Conservation (phyloP, 768 basidiomycete genomes). For the Tricholoma saponaceum region DNA sequence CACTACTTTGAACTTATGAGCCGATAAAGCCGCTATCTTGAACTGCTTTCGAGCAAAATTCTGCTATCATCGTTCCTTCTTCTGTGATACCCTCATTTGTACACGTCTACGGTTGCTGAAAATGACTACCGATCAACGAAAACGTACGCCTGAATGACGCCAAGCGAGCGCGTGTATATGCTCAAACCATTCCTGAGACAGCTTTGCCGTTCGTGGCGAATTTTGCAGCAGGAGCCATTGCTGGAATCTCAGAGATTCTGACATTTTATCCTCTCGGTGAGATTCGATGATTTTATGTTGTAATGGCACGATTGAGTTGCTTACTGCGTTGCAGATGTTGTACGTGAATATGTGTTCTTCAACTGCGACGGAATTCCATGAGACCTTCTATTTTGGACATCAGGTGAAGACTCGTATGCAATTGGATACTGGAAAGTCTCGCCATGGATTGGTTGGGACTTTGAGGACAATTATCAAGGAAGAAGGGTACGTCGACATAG, state of each 20-base stretch:
- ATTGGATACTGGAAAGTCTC: conserved; percentile 78
- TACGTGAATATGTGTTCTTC: conserved; percentile 36
- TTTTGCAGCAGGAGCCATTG: conserved; percentile 94
- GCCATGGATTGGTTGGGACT: conserved; percentile 76
- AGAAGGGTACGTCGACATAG: conserved; percentile 69
- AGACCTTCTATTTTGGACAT: conserved; percentile 2
- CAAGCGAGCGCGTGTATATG: neutral
- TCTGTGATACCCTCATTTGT: conserved; percentile 1
- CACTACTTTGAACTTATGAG: too few species aligned
- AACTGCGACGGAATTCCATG: conserved; percentile 6
- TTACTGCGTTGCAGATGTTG: conserved; percentile 62
- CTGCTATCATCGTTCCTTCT: neutral
- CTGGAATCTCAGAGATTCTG: conserved; percentile 81
- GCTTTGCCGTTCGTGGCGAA: conserved; percentile 85
- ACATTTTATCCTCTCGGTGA: conserved; percentile 89
- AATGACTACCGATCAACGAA: conserved; percentile 27
- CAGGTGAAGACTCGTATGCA: conserved; percentile 99
- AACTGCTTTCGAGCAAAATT: neutral
- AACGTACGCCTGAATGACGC: conserved; percentile 21
- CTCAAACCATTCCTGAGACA: conserved; percentile 22
- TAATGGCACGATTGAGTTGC: neutral
- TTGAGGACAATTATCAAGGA: conserved; percentile 79
- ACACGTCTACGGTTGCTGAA: neutral
- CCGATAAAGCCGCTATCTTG: conserved; percentile 19
- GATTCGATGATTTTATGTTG: neutral